Evolutionary conservation across 1,139 yeast species (phyloP).

Genomic region (Candida buenavistaensis): DNA sequence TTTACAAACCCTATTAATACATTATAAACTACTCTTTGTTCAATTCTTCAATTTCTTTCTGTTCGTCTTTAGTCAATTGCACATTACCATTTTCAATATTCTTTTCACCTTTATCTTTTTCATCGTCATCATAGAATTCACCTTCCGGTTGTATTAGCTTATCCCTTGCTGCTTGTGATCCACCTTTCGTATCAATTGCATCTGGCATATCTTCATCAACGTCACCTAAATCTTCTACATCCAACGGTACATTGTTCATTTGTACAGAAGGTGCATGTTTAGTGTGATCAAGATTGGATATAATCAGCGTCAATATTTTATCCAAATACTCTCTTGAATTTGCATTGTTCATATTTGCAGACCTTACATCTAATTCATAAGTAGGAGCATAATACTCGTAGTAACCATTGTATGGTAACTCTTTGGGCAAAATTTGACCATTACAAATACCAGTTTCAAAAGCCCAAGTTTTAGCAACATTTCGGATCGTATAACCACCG

Average conservation of each 20-base stretch:
- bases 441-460: slow-evolving; percentile 89
- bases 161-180: slow-evolving; percentile 83
- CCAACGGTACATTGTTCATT: slow-evolving; percentile 83
- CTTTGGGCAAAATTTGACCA: slow-evolving; percentile 74
- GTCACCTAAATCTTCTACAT: slow-evolving; percentile 80
- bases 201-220: slow-evolving; percentile 68
- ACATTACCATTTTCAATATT: slow-evolving; percentile 20
- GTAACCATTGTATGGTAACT: slow-evolving; percentile 93
- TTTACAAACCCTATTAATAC: not conserved
- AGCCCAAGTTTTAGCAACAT: slow-evolving; percentile 96
- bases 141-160: slow-evolving; percentile 62
- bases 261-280: slow-evolving; percentile 96
- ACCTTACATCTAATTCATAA: slow-evolving; percentile 88
- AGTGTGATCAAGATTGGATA: slow-evolving; percentile 79
- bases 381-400: slow-evolving; percentile 98
- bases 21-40: slow-evolving; percentile 17
- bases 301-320: slow-evolving; percentile 76
- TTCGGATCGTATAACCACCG: slow-evolving; percentile 98
- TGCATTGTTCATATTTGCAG: slow-evolving; percentile 96
- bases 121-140: slow-evolving; percentile 69
- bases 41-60: slow-evolving; percentile 39
- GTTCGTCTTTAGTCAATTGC: slow-evolving; percentile 35
- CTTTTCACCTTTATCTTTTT: slow-evolving; percentile 46
- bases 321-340: slow-evolving; percentile 91
- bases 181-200: slow-evolving; percentile 88